A percentile compares a stretch with the other conserved stretches of the same genome.
Evolutionary conservation across 2,329 filamentous ascomycete species (phyloP).

Genomic region (Trichoderma harzianum): DNA sequence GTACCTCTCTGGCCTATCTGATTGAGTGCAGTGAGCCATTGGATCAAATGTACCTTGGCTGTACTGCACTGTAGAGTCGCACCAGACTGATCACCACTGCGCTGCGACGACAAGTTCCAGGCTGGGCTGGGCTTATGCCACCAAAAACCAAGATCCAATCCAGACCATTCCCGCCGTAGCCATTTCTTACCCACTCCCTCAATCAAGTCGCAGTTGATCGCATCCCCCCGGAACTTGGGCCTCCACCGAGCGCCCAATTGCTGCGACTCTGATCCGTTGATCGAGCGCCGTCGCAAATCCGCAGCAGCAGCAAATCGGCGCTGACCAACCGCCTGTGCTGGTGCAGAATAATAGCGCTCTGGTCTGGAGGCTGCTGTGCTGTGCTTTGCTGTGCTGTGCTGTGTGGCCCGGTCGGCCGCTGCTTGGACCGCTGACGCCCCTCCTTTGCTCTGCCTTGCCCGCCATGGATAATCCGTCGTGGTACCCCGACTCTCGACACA

Average conservation of each 20-base stretch:
- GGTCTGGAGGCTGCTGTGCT: not conserved
- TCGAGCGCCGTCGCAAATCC: not conserved
- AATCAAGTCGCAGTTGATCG: slow-evolving; percentile 4
- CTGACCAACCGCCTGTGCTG: not conserved
- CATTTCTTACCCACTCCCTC: slow-evolving; percentile 4
- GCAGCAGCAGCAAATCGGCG: not conserved
- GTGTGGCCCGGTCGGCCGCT: not conserved
- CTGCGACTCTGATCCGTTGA: not conserved
- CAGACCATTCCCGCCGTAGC: not conserved
- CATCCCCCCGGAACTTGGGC: slow-evolving; percentile 12
- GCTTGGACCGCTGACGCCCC: slow-evolving; percentile 17
- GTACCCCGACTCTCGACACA: slow-evolving; percentile 64
- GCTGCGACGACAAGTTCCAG: not conserved
- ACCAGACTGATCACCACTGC: not conserved
- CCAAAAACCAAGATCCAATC: not conserved
- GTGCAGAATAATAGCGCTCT: not conserved
- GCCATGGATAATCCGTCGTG: slow-evolving; percentile 54
- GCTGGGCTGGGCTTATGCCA: not conserved
- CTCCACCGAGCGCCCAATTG: slow-evolving; percentile 9
- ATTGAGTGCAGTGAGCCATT: not conserved
- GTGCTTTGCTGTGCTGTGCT: not conserved
- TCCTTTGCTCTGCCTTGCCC: slow-evolving; percentile 18
- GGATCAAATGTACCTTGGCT: no score
- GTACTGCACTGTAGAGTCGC: not conserved
- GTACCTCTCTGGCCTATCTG: no score